phyloP scores from a whole-genome alignment of 208 protist genomes.

The Herpetomonas tarakana region DNA sequence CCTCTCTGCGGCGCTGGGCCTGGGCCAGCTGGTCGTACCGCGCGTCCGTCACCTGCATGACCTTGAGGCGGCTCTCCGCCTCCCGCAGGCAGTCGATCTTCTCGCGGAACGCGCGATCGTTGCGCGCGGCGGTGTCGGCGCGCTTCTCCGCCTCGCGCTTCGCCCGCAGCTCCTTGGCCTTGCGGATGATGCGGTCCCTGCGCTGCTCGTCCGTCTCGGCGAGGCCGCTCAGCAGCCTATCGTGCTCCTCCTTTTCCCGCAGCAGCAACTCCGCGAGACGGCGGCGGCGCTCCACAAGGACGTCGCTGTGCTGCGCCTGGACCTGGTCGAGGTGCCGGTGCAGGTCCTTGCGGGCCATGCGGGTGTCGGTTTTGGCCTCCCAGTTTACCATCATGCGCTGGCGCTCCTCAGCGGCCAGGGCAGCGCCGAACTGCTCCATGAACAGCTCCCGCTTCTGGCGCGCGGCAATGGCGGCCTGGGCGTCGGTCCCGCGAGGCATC shows the following conservation, averaged over 20 bases:
- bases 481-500: conserved; percentile 18
- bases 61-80: conserved; percentile 82
- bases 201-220: conserved; percentile 84
- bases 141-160: conserved; percentile 53
- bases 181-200: conserved; percentile 72
- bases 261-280: conserved; percentile 67
- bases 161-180: conserved; percentile 64
- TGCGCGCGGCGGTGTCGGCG: conserved; percentile 41
- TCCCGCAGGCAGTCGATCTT: conserved; percentile 74
- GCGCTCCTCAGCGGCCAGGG: conserved; percentile 37
- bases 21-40: conserved; percentile 67
- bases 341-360: conserved; percentile 43
- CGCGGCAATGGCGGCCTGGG: conserved; percentile 43
- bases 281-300: conserved; percentile 63
- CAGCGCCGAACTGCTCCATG: conserved; percentile 55
- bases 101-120: conserved; percentile 75
- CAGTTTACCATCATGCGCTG: conserved; percentile 48
- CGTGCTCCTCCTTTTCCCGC: conserved; percentile 55
- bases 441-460: conserved; percentile 62
- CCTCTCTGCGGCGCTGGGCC: conserved; percentile 30
- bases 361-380: conserved; percentile 49
- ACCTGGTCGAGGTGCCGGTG: conserved; percentile 63
- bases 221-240: conserved; percentile 63
- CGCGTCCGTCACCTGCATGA: conserved; percentile 79
- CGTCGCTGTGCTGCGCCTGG: conserved; percentile 79